Conservation (phyloP, 1,284 basidiomycete genomes). For the Moniliella sp. region DNA sequence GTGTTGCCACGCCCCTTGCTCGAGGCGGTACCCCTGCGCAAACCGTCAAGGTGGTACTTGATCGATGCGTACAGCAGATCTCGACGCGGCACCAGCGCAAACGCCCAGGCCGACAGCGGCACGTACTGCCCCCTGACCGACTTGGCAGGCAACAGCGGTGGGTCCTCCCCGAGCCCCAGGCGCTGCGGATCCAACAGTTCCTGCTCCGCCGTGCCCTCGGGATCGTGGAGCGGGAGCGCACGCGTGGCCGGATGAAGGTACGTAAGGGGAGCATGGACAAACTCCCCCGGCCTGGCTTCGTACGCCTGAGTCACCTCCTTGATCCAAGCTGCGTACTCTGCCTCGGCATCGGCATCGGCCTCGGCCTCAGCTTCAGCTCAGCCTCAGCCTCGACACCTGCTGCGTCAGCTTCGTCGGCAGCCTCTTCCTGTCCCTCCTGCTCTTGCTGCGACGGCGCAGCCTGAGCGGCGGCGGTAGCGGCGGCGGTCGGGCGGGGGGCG, state of each 20-base stretch:
- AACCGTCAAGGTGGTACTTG: slow-evolving; percentile 63
- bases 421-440: too few species aligned
- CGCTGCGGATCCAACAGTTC: background rate
- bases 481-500: too few species aligned
- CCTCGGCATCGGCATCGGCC: too few species aligned
- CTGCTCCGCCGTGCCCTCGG: slow-evolving; percentile 23
- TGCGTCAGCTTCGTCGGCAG: too few species aligned
- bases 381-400: too few species aligned
- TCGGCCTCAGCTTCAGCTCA: too few species aligned
- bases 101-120: slow-evolving; percentile 58
- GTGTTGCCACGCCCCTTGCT: slow-evolving; percentile 83
- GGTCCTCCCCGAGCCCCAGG: background rate
- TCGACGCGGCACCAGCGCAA: slow-evolving; percentile 56
- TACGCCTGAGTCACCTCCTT: too few species aligned
- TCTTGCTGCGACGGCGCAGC: too few species aligned
- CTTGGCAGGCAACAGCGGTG: slow-evolving; percentile 21
- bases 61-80: slow-evolving; percentile 85
- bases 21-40: slow-evolving; percentile 67
- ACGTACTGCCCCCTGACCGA: too few species aligned
- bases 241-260: slow-evolving; percentile 6
- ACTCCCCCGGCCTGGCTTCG: too few species aligned
- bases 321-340: too few species aligned
- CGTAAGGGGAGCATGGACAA: slow-evolving; percentile 14
- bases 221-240: slow-evolving; percentile 1
- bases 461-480: too few species aligned